These are phyloP conservation scores for Blastobotrys chiropterorum DNA, from an alignment of 805 yeast genomes.

Conservation along the genomic window DNA sequence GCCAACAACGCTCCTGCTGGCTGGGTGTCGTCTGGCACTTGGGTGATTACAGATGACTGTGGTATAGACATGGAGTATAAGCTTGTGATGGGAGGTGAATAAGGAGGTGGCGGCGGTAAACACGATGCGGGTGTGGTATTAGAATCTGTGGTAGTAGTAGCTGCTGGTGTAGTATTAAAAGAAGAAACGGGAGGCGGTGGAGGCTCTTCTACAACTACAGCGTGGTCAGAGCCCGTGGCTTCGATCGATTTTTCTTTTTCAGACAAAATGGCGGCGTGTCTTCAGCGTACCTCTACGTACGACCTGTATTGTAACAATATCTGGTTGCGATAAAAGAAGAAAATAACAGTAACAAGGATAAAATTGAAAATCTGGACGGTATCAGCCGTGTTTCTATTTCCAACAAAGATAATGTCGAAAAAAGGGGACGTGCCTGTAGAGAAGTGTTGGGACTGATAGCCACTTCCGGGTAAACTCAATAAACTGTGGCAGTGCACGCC, in stretches of 20 bases:
- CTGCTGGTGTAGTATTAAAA: neutral
- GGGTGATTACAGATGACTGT: constrained; percentile 51
- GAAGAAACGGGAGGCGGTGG: neutral
- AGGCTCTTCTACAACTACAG: neutral
- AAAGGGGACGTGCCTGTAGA: neutral
- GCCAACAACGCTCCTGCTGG: neutral
- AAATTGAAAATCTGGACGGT: neutral
- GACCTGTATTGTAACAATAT: neutral
- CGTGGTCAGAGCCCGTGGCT: neutral
- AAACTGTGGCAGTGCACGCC: neutral
- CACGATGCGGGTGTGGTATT: neutral
- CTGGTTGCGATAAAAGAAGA: neutral
- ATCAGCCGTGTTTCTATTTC: neutral
- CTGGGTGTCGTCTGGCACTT: constrained; percentile 40
- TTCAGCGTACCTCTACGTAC: neutral
- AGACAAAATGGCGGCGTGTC: neutral
- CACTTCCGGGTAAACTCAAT: neutral
- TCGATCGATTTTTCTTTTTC: neutral
- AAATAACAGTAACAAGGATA: no score
- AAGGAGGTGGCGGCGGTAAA: constrained; percentile 22
- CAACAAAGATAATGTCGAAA: neutral
- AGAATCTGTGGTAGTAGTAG: neutral
- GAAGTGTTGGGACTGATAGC: neutral
- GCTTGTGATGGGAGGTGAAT: constrained; percentile 19
- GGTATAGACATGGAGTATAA: constrained; percentile 22